These are phyloP conservation scores for Serpula lacrymans DNA, from an alignment of 768 basidiomycete genomes.

Conservation along the genomic window DNA sequence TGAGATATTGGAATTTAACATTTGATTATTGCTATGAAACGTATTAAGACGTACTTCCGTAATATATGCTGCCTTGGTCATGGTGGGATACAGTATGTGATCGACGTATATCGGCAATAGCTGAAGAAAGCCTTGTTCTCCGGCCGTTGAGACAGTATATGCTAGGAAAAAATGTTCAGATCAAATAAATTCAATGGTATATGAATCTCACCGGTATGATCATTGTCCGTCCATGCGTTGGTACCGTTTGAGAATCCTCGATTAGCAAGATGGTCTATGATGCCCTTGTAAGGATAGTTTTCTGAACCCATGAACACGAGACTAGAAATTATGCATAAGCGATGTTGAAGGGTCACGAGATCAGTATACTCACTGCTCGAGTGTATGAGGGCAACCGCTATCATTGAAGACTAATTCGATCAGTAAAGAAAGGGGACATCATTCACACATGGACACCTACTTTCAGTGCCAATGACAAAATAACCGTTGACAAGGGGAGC, in stretches of 20 bases:
- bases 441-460: constrained; percentile 38
- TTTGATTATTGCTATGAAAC: background rate
- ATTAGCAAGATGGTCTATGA: constrained; percentile 93
- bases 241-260: constrained; percentile 88
- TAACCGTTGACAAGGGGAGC: constrained; percentile 90
- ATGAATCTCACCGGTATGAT: constrained; percentile 56
- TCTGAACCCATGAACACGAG: constrained; percentile 95
- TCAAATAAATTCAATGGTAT: background rate
- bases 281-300: constrained; percentile 93
- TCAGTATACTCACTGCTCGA: constrained; percentile 74
- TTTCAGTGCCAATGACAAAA: constrained; percentile 88
- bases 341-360: background rate
- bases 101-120: constrained; percentile 88
- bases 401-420: constrained; percentile 78
- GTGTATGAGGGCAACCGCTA: constrained; percentile 91
- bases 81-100: constrained; percentile 94
- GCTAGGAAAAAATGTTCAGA: constrained; percentile 33
- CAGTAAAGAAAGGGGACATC: background rate
- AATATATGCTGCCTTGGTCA: constrained; percentile 80
- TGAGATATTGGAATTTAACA: constrained; percentile 24
- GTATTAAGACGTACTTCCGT: constrained; percentile 47
- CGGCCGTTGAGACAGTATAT: constrained; percentile 95
- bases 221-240: constrained; percentile 97
- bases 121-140: constrained; percentile 87
- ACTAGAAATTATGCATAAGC: constrained; percentile 34